Evolutionary conservation across 1,284 basidiomycete species (phyloP).

Genomic region (Cryptococcus amylolentus): DNA sequence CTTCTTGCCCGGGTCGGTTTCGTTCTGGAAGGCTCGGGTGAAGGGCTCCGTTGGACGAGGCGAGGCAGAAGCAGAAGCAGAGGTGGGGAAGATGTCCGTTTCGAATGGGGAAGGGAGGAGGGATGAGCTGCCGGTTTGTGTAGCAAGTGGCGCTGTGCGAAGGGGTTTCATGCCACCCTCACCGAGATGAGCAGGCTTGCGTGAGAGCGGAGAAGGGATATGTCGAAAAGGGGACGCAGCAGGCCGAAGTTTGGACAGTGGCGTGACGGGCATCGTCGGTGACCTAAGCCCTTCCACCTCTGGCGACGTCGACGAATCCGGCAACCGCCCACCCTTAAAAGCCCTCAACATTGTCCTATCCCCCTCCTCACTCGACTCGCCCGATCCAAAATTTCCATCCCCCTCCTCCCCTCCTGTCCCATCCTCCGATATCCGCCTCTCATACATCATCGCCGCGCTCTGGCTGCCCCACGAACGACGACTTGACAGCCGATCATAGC

Average conservation of each 20-base stretch:
- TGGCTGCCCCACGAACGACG: constrained; percentile 1
- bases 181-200: constrained; percentile 1
- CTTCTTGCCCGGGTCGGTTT: constrained; percentile 21
- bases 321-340: neutral
- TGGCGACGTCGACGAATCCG: neutral
- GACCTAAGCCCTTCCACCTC: neutral
- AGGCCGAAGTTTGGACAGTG: constrained; percentile 1
- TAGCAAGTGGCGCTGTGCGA: constrained; percentile 9
- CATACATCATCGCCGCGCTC: constrained; percentile 11
- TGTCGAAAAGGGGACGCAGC: constrained; percentile 9
- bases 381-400: constrained; percentile 3
- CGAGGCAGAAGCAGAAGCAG: neutral
- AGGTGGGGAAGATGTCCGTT: constrained; percentile 3
- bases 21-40: neutral
- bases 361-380: constrained; percentile 6
- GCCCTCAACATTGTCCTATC: neutral
- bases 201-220: constrained; percentile 11
- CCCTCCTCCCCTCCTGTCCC: constrained; percentile 10
- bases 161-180: constrained; percentile 6
- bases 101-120: constrained; percentile 8
- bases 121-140: constrained; percentile 4
- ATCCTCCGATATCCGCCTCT: constrained; percentile 28
- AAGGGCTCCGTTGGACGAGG: constrained; percentile 4
- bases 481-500: constrained; percentile 6
- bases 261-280: constrained; percentile 4